These are phyloP conservation scores for Polyporus arcularius DNA, from an alignment of 768 basidiomycete genomes.

Conservation along the genomic window DNA sequence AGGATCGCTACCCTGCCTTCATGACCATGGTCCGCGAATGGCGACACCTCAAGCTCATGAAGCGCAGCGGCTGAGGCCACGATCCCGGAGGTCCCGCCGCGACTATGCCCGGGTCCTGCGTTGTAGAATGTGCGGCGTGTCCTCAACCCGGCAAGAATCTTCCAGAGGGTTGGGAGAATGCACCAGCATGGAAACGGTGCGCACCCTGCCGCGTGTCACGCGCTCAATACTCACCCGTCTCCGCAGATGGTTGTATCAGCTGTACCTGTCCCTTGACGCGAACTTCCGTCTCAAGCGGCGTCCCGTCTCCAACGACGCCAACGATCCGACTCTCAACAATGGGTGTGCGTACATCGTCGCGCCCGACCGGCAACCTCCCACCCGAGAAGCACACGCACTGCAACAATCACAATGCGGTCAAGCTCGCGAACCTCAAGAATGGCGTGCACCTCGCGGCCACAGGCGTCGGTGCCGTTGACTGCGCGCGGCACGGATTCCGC, in stretches of 20 bases:
- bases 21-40: slow-evolving; percentile 17
- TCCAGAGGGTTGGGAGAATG: slow-evolving; percentile 4
- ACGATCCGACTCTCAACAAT: slow-evolving; percentile 25
- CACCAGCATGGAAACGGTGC: not conserved
- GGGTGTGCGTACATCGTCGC: slow-evolving; percentile 32
- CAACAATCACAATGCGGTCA: slow-evolving; percentile 18
- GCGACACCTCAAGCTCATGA: slow-evolving; percentile 22
- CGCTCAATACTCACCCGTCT: too few relatives aligned
- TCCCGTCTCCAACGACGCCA: slow-evolving; percentile 5
- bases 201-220: too few relatives aligned
- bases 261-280: slow-evolving; percentile 30
- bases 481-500: slow-evolving; percentile 25
- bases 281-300: slow-evolving; percentile 31
- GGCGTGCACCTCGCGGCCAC: slow-evolving; percentile 1
- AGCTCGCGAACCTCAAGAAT: slow-evolving; percentile 11
- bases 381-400: slow-evolving; percentile 25
- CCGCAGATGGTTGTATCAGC: slow-evolving; percentile 21
- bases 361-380: not conserved
- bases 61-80: slow-evolving; percentile 24
- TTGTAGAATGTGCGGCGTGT: slow-evolving; percentile 27
- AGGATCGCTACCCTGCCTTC: slow-evolving; percentile 24
- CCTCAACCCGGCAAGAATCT: slow-evolving; percentile 25
- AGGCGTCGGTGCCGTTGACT: slow-evolving; percentile 18
- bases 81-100: slow-evolving; percentile 16
- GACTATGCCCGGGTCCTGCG: slow-evolving; percentile 21